Percentiles rank a stretch among this genome's conserved stretches.
Conservation (phyloP, 2,329 filamentous ascomycete genomes). For the Alternaria metachromatica region DNA sequence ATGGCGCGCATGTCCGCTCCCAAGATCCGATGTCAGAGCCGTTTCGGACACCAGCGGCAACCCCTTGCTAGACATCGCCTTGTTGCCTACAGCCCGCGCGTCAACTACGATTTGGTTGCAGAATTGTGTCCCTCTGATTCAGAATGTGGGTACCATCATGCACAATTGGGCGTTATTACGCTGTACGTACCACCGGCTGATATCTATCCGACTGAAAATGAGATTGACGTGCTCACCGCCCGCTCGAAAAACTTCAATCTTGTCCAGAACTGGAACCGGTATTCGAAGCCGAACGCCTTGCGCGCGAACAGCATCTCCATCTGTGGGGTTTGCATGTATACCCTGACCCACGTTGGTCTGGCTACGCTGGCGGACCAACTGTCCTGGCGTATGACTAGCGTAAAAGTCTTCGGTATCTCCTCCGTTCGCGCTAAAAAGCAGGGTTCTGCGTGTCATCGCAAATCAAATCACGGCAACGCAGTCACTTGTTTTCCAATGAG, state of each 20-base stretch:
- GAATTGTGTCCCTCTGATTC: background rate
- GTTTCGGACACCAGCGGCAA: background rate
- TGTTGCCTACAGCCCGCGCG: background rate
- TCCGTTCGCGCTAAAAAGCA: conserved; percentile 4
- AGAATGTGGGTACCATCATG: conserved; percentile 4
- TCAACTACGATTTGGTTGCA: background rate
- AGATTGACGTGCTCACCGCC: conserved; percentile 6
- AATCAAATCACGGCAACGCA: background rate
- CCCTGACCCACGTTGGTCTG: conserved; percentile 6
- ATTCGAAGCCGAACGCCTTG: conserved; percentile 4
- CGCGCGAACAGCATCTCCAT: background rate
- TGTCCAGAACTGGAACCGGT: background rate
- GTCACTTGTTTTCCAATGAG: background rate
- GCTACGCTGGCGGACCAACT: conserved; percentile 3
- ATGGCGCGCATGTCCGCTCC: background rate
- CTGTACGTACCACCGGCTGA: conserved; percentile 8
- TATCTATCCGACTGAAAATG: background rate
- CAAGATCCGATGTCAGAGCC: background rate
- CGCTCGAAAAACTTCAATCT: background rate
- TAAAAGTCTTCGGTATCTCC: background rate
- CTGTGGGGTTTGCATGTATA: conserved; percentile 4
- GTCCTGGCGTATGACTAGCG: conserved; percentile 1
- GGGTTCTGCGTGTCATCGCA: background rate
- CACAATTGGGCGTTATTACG: background rate
- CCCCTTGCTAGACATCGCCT: background rate